Conservation (phyloP, 495 filamentous ascomycete genomes). For the Halenospora varia region DNA sequence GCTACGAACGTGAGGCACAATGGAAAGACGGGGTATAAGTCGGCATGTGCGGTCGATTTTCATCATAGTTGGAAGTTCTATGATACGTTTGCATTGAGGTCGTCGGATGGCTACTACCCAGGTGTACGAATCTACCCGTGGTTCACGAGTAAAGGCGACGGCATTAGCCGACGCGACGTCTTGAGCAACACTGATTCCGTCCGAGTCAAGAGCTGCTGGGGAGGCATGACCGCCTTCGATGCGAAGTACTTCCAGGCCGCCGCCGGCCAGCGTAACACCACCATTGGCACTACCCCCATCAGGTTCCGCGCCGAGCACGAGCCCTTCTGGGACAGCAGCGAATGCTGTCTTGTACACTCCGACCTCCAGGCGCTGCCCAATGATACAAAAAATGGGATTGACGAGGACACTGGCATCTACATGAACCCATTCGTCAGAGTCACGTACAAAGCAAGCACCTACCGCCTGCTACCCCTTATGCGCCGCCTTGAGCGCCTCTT, state of each 20-base stretch:
- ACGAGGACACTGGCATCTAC: conserved; percentile 53
- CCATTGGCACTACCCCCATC: conserved; percentile 45
- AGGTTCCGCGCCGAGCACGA: conserved; percentile 58
- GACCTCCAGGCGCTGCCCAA: conserved; percentile 48
- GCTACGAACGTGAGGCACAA: conserved; percentile 59
- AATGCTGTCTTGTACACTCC: conserved; percentile 75
- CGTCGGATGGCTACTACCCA: conserved; percentile 64
- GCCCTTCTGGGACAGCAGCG: conserved; percentile 69
- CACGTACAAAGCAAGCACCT: conserved; percentile 52
- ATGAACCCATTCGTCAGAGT: conserved; percentile 71
- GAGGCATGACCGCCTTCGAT: conserved; percentile 77
- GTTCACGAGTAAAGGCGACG: conserved; percentile 58
- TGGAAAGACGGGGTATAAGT: conserved; percentile 60
- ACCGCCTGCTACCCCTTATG: conserved; percentile 52
- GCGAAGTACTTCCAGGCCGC: conserved; percentile 52
- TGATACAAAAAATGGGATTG: conserved; percentile 30
- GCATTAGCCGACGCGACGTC: conserved; percentile 55
- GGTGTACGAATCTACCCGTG: conserved; percentile 73
- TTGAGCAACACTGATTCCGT: conserved; percentile 62
- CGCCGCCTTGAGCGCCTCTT: conserved; percentile 59
- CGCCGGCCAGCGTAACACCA: too few species aligned
- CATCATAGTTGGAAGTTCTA: conserved; percentile 75
- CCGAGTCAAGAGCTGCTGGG: conserved; percentile 74
- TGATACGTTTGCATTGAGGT: conserved; percentile 75
- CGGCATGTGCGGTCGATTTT: conserved; percentile 76